These are phyloP conservation scores for Panicum miliaceum DNA, from an alignment of 176 grass and related monocot genomes.

Conservation along the genomic window DNA sequence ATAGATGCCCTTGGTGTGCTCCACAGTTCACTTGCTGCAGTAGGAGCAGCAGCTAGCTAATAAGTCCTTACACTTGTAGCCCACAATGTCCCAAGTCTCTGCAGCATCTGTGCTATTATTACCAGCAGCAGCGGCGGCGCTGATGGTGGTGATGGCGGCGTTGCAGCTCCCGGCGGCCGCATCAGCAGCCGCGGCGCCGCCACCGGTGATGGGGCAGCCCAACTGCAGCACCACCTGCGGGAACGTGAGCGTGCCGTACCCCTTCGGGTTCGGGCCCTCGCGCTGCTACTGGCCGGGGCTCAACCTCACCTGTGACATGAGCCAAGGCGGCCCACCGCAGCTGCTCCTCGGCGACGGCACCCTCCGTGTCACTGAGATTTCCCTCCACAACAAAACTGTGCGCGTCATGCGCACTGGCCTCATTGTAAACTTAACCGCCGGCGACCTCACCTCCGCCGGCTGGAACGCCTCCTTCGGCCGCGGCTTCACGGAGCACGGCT, in stretches of 20 bases:
- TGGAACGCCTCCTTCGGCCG: not conserved
- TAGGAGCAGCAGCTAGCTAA: too few species aligned
- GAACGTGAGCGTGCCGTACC: not conserved
- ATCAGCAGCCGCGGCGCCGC: not conserved
- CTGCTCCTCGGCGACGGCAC: constrained; percentile 39
- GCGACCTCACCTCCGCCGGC: not conserved
- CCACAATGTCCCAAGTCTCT: too few species aligned
- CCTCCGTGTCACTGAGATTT: constrained; percentile 23
- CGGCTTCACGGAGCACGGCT: not conserved
- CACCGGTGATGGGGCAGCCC: not conserved
- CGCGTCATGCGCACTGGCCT: not conserved
- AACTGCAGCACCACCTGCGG: not conserved
- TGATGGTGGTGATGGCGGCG: too few species aligned
- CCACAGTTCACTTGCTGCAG: too few species aligned
- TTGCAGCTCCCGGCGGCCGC: too few species aligned
- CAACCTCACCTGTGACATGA: not conserved
- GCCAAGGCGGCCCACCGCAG: not conserved
- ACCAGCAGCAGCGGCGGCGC: not conserved
- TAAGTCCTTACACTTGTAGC: too few species aligned
- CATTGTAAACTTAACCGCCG: not conserved
- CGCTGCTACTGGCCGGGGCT: not conserved
- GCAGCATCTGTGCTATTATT: not conserved
- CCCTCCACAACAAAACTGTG: not conserved
- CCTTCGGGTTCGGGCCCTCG: not conserved
- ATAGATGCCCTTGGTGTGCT: too few species aligned